Evolutionary conservation across 345 rosid species (phyloP).

Genomic region (Moringa oleifera): DNA sequence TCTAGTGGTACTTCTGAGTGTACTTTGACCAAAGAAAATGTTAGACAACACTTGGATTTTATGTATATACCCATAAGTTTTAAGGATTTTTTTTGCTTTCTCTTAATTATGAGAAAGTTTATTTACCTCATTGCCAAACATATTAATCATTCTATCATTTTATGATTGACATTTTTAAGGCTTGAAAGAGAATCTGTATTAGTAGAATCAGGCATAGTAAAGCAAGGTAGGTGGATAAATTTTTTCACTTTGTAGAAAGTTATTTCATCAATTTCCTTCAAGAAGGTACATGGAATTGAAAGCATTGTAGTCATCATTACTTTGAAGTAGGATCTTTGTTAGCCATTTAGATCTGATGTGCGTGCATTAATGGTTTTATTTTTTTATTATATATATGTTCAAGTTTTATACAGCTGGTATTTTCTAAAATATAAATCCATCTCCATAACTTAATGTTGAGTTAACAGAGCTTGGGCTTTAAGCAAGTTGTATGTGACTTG

Average conservation of each 20-base stretch:
- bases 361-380: too few relatives aligned
- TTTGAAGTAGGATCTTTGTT: too few relatives aligned
- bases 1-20: slow-evolving; percentile 82
- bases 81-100: slow-evolving; percentile 42
- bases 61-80: slow-evolving; percentile 82
- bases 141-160: slow-evolving; percentile 2
- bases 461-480: too few relatives aligned
- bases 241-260: too few relatives aligned
- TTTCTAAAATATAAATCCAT: too few relatives aligned
- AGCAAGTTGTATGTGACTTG: too few relatives aligned
- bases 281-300: too few relatives aligned
- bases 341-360: too few relatives aligned
- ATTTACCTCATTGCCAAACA: slow-evolving; percentile 10
- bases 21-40: slow-evolving; percentile 76
- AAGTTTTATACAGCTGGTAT: too few relatives aligned
- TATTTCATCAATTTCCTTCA: neutral
- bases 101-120: slow-evolving; percentile 13
- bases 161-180: slow-evolving; percentile 49
- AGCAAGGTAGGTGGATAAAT: slow-evolving; percentile 55
- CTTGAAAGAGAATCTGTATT: slow-evolving; percentile 78
- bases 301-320: too few relatives aligned
- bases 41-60: slow-evolving; percentile 66
- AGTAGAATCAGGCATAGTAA: slow-evolving; percentile 48
- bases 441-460: too few relatives aligned
- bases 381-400: too few relatives aligned